Evolutionary conservation across 768 basidiomycete species (phyloP).

Genomic region (Pisolithus marmoratus): DNA sequence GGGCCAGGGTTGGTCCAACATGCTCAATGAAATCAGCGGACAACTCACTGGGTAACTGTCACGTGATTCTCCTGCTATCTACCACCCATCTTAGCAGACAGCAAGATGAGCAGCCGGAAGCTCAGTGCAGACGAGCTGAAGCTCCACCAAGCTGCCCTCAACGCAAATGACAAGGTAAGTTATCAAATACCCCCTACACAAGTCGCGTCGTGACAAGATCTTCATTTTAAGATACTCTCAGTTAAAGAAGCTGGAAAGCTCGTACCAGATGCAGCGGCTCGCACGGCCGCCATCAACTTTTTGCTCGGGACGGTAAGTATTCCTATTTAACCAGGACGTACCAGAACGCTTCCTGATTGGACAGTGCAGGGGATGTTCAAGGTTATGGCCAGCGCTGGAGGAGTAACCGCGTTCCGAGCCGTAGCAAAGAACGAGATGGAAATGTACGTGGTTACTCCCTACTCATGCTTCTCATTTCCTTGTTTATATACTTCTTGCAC

Average conservation of each 20-base stretch:
- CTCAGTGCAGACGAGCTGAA: slow-evolving; percentile 56
- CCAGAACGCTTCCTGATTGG: slow-evolving; percentile 3
- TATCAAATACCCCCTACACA: too few species aligned
- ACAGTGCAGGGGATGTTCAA: slow-evolving; percentile 54
- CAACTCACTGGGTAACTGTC: neutral
- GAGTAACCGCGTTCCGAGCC: slow-evolving; percentile 60
- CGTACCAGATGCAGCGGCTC: slow-evolving; percentile 52
- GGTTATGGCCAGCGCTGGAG: slow-evolving; percentile 52
- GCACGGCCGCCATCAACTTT: slow-evolving; percentile 74
- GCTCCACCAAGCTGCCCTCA: slow-evolving; percentile 55
- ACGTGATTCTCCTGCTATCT: neutral
- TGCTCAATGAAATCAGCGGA: neutral
- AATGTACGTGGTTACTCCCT: slow-evolving; percentile 41
- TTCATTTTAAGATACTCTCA: slow-evolving; percentile 35
- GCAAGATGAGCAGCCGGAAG: slow-evolving; percentile 49
- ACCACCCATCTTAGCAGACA: neutral
- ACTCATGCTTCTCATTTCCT: slow-evolving; percentile 1
- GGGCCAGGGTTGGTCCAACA: too few species aligned
- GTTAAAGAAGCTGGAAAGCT: slow-evolving; percentile 61
- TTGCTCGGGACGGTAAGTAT: slow-evolving; percentile 48
- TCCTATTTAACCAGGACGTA: neutral
- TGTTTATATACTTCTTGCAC: slow-evolving; percentile 1
- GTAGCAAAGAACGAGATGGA: slow-evolving; percentile 65
- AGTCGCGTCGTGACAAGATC: neutral
- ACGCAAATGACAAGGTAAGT: slow-evolving; percentile 43